Evolutionary conservation across 768 basidiomycete species (phyloP), one percentile per base, ranked within the genome.

Genomic region (Mrakia frigida): DNA sequence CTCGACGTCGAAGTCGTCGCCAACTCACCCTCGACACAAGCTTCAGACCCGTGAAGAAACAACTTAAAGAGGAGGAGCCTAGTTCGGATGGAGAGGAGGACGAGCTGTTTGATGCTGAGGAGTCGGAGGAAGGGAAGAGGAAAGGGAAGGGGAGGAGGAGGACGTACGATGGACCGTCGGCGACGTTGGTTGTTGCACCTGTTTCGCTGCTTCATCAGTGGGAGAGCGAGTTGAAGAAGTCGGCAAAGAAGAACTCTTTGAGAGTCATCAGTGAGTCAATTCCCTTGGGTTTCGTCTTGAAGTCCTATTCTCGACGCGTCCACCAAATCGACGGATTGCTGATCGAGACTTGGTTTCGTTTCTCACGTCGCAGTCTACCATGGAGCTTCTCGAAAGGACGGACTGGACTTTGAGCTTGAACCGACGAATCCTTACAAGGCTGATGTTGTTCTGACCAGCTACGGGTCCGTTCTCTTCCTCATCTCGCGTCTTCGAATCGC

Each of bases 121-220:
- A 68, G 14, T 65, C 37, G 35, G 67, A 50, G 61, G 74, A 68
- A 6, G 53, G 67, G n/a, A 37, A 56, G 53, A 18, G 25, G 21
- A 59, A 50, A 43, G 43, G 53, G 37, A 63, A 56, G 52, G 31
- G 39, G 33, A n/a, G 41, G 46, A 41, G 43, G 43, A 41, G 23
- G 6, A 50, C 41, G 16, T 71, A 74, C 28, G 63, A 71, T 6
- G 75, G 76, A 6, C 80, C 80, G 25, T 71, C 86, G 9, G 91
- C 92, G 0, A 98, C 95, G 5, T 85, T 98, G 9, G 91, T 98
- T 65, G 91, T 98, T 39, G 93, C 93, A 21, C 96, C 96, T 1
- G 92, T 95, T 7, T 94, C 93, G 14, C 85, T 98, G 50, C 86
- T 98, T 6, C 84, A 87, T n/a, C 96, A 98, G 82, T 98, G 96